These are phyloP conservation scores for Brassica cretica DNA, from an alignment of 345 rosid species.

Conservation along the genomic window DNA sequence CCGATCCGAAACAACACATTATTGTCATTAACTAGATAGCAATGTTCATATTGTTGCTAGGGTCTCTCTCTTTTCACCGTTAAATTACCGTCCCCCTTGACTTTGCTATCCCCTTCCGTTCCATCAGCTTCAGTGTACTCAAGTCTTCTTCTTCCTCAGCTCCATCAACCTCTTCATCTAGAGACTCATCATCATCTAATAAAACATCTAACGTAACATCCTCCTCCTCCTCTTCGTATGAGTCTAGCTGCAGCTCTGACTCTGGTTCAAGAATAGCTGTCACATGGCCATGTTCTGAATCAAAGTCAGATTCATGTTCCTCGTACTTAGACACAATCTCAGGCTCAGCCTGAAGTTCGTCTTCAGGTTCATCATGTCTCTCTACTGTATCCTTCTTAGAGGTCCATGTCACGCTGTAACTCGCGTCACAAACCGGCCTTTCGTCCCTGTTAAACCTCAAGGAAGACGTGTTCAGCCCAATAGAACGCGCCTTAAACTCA, in stretches of 20 bases:
- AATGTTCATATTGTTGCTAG: background rate
- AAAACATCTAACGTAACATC: slow-evolving; percentile 35
- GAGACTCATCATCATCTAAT: slow-evolving; percentile 41
- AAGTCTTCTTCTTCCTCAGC: background rate
- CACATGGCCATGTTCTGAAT: slow-evolving; percentile 36
- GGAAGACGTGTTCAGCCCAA: too few species aligned
- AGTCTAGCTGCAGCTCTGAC: slow-evolving; percentile 32
- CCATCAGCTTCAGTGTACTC: too few species aligned
- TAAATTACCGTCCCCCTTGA: too few species aligned
- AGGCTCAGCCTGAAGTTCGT: slow-evolving; percentile 36
- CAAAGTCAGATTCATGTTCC: slow-evolving; percentile 37
- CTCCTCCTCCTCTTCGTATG: slow-evolving; percentile 26
- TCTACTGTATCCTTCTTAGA: slow-evolving; percentile 36
- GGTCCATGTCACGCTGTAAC: too few species aligned
- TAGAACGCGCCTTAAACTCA: slow-evolving; percentile 59
- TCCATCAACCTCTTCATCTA: slow-evolving; percentile 28
- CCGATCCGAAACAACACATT: background rate
- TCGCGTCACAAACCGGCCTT: too few species aligned
- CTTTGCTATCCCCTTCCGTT: too few species aligned
- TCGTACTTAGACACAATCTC: slow-evolving; percentile 24
- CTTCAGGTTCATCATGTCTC: slow-evolving; percentile 41
- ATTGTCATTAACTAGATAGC: background rate
- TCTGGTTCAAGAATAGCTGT: slow-evolving; percentile 37
- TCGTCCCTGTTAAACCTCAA: slow-evolving; percentile 15
- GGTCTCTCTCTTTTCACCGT: background rate